A percentile compares a stretch with the other conserved stretches of the same genome.
These are phyloP conservation scores for Rhodotorula paludigena DNA, from an alignment of 768 basidiomycete species.

Conservation along the genomic window DNA sequence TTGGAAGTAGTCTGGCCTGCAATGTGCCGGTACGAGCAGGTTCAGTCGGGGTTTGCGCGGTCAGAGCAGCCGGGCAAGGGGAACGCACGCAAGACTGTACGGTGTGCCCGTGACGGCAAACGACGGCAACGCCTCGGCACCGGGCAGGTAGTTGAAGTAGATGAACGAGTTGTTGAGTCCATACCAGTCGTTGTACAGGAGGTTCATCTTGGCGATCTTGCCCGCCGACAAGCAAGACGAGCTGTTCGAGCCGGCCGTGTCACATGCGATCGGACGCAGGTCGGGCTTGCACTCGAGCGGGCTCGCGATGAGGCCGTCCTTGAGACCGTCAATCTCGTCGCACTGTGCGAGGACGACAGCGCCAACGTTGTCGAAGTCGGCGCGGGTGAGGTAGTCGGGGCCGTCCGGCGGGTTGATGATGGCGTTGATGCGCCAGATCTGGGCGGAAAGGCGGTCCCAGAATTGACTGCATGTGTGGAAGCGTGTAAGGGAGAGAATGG, in stretches of 20 bases:
- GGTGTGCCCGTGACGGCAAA: conserved; percentile 24
- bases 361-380: conserved; percentile 19
- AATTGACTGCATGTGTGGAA: not conserved
- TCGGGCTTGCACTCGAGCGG: conserved; percentile 45
- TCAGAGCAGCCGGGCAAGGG: not conserved
- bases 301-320: conserved; percentile 47
- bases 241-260: not conserved
- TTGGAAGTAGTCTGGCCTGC: conserved; percentile 1
- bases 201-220: conserved; percentile 19
- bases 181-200: conserved; percentile 7
- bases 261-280: conserved; percentile 11
- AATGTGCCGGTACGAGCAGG: not conserved
- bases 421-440: conserved; percentile 29
- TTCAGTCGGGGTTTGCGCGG: not conserved
- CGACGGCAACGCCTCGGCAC: conserved; percentile 2
- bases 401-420: conserved; percentile 25
- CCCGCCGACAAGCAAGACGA: conserved; percentile 9
- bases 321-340: conserved; percentile 40
- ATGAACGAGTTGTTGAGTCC: not conserved
- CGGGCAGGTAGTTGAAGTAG: conserved; percentile 14
- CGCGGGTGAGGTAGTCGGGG: conserved; percentile 13
- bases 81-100: not conserved
- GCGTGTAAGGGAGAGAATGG: too few relatives aligned
- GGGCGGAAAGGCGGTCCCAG: conserved; percentile 32
- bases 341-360: conserved; percentile 27